Evolutionary conservation across 225 moss, liverwort and hornwort species (phyloP).

Genomic region (Lunularia cruciata): DNA sequence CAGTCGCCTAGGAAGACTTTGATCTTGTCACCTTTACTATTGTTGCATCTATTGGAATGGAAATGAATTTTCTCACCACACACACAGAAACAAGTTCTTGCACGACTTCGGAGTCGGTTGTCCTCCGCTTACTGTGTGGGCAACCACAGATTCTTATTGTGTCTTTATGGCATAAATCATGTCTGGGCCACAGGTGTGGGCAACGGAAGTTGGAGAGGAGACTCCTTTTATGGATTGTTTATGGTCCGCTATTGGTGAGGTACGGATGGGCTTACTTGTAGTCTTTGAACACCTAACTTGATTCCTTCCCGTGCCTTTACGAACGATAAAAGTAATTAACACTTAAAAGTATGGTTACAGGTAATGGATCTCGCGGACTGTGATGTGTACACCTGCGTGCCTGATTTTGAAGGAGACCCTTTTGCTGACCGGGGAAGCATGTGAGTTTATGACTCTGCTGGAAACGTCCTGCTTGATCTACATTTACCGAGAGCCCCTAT

Average conservation of each 20-base stretch:
- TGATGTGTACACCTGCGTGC: slow-evolving; percentile 87
- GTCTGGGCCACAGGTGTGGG: slow-evolving; percentile 72
- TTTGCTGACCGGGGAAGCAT: slow-evolving; percentile 97
- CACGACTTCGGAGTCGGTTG: not conserved
- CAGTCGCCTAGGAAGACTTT: not conserved
- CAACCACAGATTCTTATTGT: not conserved
- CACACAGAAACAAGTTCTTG: not conserved
- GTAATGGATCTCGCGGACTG: slow-evolving; percentile 85
- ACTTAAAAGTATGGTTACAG: slow-evolving; percentile 36
- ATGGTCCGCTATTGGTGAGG: slow-evolving; percentile 87
- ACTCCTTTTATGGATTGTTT: slow-evolving; percentile 69
- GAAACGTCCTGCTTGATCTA: not conserved
- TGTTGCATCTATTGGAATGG: too few relatives aligned
- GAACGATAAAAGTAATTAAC: not conserved
- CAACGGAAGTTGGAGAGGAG: slow-evolving; percentile 69
- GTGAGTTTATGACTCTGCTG: slow-evolving; percentile 32
- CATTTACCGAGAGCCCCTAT: too few relatives aligned
- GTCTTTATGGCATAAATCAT: not conserved
- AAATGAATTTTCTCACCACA: too few relatives aligned
- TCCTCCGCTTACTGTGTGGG: not conserved
- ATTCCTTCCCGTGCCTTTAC: not conserved
- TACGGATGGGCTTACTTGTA: slow-evolving; percentile 18
- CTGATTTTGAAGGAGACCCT: slow-evolving; percentile 97
- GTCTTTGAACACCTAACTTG: not conserved
- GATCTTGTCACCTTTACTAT: too few relatives aligned